These are phyloP conservation scores for Fraxinus cuspidata DNA, from an alignment of 257 asterid species.

Conservation along the genomic window DNA sequence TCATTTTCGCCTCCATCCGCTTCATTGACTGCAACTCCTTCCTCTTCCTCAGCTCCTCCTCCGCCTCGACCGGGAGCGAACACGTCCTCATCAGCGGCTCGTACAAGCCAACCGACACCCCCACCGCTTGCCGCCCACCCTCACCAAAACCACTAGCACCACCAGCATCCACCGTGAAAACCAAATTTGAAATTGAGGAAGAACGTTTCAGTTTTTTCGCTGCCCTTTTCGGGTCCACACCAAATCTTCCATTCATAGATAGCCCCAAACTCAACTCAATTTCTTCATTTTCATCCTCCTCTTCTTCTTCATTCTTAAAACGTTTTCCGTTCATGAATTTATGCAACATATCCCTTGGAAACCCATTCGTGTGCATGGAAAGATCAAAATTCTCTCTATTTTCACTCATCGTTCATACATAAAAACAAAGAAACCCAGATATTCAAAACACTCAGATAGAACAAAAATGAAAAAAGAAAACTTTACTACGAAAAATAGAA, in stretches of 20 bases:
- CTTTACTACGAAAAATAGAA: constrained; percentile 11
- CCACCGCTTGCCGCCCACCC: constrained; percentile 23
- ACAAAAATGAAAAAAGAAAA: background rate
- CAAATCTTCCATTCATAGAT: constrained; percentile 76
- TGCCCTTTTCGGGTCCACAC: constrained; percentile 62
- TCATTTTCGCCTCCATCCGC: constrained; percentile 74
- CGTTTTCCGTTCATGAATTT: constrained; percentile 22
- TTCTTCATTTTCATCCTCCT: constrained; percentile 33
- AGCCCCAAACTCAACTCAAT: constrained; percentile 78
- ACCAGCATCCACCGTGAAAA: constrained; percentile 25
- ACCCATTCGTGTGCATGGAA: constrained; percentile 26
- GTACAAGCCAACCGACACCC: constrained; percentile 27
- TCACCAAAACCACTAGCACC: constrained; percentile 14
- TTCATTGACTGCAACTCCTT: constrained; percentile 63
- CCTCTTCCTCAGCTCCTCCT: constrained; percentile 60
- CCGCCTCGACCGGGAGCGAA: constrained; percentile 60
- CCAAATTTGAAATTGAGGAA: constrained; percentile 48
- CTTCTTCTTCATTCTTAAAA: background rate
- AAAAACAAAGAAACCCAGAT: constrained; percentile 6
- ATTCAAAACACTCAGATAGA: background rate
- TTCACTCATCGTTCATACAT: constrained; percentile 33
- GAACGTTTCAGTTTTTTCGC: constrained; percentile 53
- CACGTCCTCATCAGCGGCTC: constrained; percentile 57
- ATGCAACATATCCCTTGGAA: constrained; percentile 44
- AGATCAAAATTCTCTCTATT: constrained; percentile 12